These are phyloP conservation scores for Spathaspora boniae DNA, from an alignment of 805 yeast species.

Conservation along the genomic window DNA sequence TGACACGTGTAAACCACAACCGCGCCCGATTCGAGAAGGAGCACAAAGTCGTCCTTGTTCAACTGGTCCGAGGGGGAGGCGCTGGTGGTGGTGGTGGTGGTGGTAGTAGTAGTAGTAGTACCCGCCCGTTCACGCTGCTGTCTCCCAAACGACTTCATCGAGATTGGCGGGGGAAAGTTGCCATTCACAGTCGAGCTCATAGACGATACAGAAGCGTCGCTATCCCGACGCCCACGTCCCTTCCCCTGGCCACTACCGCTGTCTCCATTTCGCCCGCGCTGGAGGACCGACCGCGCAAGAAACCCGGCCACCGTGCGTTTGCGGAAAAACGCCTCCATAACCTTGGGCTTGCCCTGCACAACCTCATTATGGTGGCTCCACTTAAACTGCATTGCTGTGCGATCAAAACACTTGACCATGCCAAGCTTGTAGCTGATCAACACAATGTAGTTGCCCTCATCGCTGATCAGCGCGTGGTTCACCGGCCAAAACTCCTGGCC, in stretches of 20 bases:
- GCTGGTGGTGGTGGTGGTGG: too few species aligned
- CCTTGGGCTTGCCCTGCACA: constrained; percentile 23
- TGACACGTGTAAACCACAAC: constrained; percentile 47
- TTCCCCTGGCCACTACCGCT: too few species aligned
- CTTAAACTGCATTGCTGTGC: constrained; percentile 50
- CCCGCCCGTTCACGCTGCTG: constrained; percentile 5
- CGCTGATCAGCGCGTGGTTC: constrained; percentile 52
- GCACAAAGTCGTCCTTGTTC: constrained; percentile 45
- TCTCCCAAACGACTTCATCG: constrained; percentile 11
- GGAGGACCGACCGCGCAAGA: constrained; percentile 30
- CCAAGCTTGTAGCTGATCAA: constrained; percentile 50
- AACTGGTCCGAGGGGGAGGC: constrained; percentile 10
- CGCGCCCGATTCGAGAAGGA: constrained; percentile 51
- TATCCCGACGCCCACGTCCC: constrained; percentile 36
- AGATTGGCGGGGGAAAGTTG: constrained; percentile 27
- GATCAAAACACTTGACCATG: constrained; percentile 57
- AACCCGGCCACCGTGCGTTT: constrained; percentile 49
- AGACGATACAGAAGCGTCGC: constrained; percentile 25
- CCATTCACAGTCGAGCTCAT: constrained; percentile 24
- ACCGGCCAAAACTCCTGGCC: constrained; percentile 58
- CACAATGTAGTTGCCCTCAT: constrained; percentile 56
- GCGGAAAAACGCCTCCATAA: constrained; percentile 61
- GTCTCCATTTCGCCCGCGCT: too few species aligned
- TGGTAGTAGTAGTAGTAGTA: too few species aligned
- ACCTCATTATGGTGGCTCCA: constrained; percentile 17